Base-by-base conservation (phyloP, 1,284 basidiomycete genomes). In the Pyrrhoderma noxium region DNA sequence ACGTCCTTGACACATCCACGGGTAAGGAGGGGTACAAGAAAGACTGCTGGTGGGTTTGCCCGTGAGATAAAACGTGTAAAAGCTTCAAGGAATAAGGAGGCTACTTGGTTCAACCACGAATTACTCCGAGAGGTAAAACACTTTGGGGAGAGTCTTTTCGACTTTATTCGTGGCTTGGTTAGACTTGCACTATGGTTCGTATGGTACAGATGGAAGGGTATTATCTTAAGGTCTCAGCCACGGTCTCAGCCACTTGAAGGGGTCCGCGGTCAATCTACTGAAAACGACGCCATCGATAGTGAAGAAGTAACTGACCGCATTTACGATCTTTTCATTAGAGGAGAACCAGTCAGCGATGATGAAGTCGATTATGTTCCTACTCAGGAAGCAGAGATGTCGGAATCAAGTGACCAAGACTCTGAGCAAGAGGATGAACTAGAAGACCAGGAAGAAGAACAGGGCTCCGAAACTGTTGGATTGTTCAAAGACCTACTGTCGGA, bases 301-400 rank as follows among this genome's bases (percentile, higher is more conserved):
- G 59, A 60, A 57, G 47, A 54, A 16, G 62, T 56, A n/a, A 62
- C 62, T 2, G 62, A 62, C 18, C 67, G 70, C 16, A 56, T 70
- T 2, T 86, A 86, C 61, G 62, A 65, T 42, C 70, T 75, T 37
- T 87, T 87, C 60, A 65, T 85, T 57, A 68, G 74, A 14, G 84
- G 82, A 13, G 82, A 85, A 55, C 66, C 70, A 25, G 69, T 86
- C 45, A 79, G 75, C 53, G 85, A 73, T 52, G 70, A 85, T 52
- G 82, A 84, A 44, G 80, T 80, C 7, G 72, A 72, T 21, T 75
- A 75, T 41, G 70, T 67, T 52, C 38, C 69, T 60, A 8, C 43
- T 35, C 34, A 56, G 23, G 37, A 49, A 34, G 11, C 19, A 27
- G 31, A 49, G 52, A 25, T 58, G 8, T 53, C 57, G 13, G 52